These are phyloP conservation scores for Coriaria nepalensis DNA, from an alignment of 306 rosid species.

Conservation along the genomic window DNA sequence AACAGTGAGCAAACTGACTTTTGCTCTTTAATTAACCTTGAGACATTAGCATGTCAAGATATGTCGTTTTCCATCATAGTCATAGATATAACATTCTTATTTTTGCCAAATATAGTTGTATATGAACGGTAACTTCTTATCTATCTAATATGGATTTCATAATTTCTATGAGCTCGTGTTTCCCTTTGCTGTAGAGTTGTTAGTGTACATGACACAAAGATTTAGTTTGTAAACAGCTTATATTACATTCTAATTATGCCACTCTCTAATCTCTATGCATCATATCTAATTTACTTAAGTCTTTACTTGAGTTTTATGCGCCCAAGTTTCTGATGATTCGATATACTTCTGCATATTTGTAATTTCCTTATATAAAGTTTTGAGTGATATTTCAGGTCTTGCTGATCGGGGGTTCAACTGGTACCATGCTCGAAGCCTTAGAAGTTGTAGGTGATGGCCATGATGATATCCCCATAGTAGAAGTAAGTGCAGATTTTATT, in stretches of 20 bases:
- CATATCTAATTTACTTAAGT: too few species aligned
- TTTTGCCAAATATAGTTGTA: too few species aligned
- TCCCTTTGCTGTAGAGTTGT: not conserved
- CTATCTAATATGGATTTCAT: not conserved
- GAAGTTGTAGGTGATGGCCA: slow-evolving; percentile 71
- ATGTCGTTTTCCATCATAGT: not conserved
- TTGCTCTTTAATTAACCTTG: not conserved
- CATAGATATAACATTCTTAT: not conserved
- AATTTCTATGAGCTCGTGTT: not conserved
- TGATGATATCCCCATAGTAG: slow-evolving; percentile 41
- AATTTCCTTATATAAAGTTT: slow-evolving; percentile 5
- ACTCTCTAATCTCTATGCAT: too few species aligned
- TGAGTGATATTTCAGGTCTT: slow-evolving; percentile 51
- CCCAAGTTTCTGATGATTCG: too few species aligned
- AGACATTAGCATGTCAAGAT: not conserved
- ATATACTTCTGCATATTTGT: not conserved
- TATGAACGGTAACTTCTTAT: too few species aligned
- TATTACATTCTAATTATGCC: too few species aligned
- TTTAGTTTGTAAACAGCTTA: too few species aligned
- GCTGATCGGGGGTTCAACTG: slow-evolving; percentile 95
- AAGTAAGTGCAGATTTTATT: slow-evolving; percentile 35
- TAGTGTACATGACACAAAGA: too few species aligned
- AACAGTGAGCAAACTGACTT: slow-evolving; percentile 48
- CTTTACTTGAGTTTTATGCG: too few species aligned
- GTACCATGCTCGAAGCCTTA: slow-evolving; percentile 90